Base-by-base conservation (phyloP, 768 basidiomycete genomes). In the Mrakia frigida region DNA sequence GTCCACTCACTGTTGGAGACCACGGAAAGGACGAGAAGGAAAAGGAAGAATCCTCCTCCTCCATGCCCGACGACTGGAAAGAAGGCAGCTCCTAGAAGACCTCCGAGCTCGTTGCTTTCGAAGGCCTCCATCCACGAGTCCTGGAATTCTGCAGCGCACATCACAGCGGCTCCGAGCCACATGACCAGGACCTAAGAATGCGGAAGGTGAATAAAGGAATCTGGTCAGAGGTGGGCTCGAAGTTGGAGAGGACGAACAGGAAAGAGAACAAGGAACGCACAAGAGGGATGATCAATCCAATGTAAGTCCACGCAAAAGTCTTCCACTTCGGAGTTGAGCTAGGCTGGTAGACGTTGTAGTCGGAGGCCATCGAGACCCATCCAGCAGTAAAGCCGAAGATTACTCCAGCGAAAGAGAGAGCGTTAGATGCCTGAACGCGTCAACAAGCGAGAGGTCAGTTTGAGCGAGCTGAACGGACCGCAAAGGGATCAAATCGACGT, bases 101-200 rank as follows among this genome's bases (percentile, higher is more conserved):
- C 87, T 50, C 87, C 87, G 61, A 87, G 84, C 78, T 84, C 84
- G 50, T 84, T 81, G 11, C 79, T 77, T 0, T 69, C 80, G 80
- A 85, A 86, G 0, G 82, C 83, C 5, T 80, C 84, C 23, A 43
- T 7, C 71, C 70, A 73, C 0, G 82, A 79, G n/a, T 82, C 77
- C 79, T 84, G 82, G 78, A 76, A 77, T 35, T 73, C 78, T 76
- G 83, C 82, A 50, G 84, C 84, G 50, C 83, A 83, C 83, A 86
- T 85, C 70, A 86, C 78, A 33, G 86, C 82, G 0, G 82, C 87
- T 53, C 87, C 87, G 71, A 88, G 84, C 79, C 84, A 85, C 81
- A 86, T 83, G 75, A 87, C 77, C 68, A 85, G 81, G 77, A 86
- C 52, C 43, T 46, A 18, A 46, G 18, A 46, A 7, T 7, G 18